These are phyloP conservation scores for Leucocoprinus leucothites DNA, from an alignment of 768 basidiomycete species.

Conservation along the genomic window DNA sequence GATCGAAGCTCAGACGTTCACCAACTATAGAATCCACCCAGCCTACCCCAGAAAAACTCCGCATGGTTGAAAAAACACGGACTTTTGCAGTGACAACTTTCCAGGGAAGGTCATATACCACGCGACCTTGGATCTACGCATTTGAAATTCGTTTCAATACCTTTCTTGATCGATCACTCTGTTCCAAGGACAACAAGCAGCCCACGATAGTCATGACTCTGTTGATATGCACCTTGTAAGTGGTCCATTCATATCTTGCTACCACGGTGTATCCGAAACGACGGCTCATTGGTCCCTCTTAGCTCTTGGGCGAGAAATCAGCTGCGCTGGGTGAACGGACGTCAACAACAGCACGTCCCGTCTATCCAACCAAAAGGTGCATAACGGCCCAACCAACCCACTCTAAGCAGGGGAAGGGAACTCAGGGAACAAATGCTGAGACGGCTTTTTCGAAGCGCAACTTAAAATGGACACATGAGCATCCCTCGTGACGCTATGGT, in stretches of 20 bases:
- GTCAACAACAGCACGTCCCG: neutral
- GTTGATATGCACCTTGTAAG: neutral
- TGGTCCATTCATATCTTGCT: neutral
- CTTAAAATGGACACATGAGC: neutral
- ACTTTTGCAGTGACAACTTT: neutral
- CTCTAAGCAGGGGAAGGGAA: no score
- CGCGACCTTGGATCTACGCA: neutral
- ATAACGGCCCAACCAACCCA: no score
- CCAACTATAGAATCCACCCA: neutral
- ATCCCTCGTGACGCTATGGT: neutral
- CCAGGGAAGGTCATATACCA: neutral
- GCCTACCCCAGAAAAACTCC: neutral
- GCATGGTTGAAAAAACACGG: constrained; percentile 7
- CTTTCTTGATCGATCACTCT: neutral
- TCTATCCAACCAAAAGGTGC: no score
- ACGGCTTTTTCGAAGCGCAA: neutral
- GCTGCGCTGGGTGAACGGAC: neutral
- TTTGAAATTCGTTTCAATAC: neutral
- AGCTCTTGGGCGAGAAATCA: neutral
- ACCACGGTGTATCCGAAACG: neutral
- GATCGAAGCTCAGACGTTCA: neutral
- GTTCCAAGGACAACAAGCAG: neutral
- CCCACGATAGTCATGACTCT: neutral
- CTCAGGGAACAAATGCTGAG: no score
- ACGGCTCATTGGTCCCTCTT: neutral